A percentile compares a stretch with the other conserved stretches of the same genome.
These are phyloP conservation scores for Irpex sp. DNA, from an alignment of 1,284 basidiomycete species.

Conservation along the genomic window DNA sequence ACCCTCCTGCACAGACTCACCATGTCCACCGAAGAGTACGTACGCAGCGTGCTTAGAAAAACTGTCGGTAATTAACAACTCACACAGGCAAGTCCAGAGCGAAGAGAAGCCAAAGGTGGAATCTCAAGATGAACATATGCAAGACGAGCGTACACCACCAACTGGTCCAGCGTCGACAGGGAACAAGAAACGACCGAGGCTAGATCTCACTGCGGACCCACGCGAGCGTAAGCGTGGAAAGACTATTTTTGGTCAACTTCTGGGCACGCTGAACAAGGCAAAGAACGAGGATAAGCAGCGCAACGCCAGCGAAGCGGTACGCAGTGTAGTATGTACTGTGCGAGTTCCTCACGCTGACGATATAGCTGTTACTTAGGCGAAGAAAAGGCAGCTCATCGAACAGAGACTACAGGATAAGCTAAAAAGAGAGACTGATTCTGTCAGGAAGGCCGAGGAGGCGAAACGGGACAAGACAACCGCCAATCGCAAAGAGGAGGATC, in stretches of 20 bases:
- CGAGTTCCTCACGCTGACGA: background rate
- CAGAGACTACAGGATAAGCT: slow-evolving; percentile 76
- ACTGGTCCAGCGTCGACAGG: slow-evolving; percentile 20
- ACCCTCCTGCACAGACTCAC: slow-evolving; percentile 9
- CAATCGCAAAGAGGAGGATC: slow-evolving; percentile 72
- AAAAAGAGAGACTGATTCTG: slow-evolving; percentile 74
- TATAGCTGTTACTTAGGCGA: slow-evolving; percentile 45
- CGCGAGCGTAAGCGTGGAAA: slow-evolving; percentile 72
- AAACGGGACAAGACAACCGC: slow-evolving; percentile 73
- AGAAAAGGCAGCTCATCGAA: slow-evolving; percentile 73
- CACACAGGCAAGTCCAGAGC: slow-evolving; percentile 10
- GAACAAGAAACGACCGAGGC: slow-evolving; percentile 60
- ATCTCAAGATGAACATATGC: slow-evolving; percentile 27
- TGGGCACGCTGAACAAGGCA: slow-evolving; percentile 77
- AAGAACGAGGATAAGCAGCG: slow-evolving; percentile 77
- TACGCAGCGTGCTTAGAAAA: slow-evolving; percentile 1
- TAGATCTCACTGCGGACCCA: slow-evolving; percentile 50
- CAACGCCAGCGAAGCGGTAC: slow-evolving; percentile 70
- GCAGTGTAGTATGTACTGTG: slow-evolving; percentile 22
- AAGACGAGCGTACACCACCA: slow-evolving; percentile 19
- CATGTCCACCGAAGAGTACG: slow-evolving; percentile 54
- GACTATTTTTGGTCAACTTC: slow-evolving; percentile 74
- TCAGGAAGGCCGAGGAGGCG: slow-evolving; percentile 74
- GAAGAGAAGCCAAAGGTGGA: slow-evolving; percentile 21
- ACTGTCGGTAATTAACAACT: background rate